These are phyloP conservation scores for Malassezia furfur DNA, from an alignment of 1,284 basidiomycete genomes.

Conservation along the genomic window DNA sequence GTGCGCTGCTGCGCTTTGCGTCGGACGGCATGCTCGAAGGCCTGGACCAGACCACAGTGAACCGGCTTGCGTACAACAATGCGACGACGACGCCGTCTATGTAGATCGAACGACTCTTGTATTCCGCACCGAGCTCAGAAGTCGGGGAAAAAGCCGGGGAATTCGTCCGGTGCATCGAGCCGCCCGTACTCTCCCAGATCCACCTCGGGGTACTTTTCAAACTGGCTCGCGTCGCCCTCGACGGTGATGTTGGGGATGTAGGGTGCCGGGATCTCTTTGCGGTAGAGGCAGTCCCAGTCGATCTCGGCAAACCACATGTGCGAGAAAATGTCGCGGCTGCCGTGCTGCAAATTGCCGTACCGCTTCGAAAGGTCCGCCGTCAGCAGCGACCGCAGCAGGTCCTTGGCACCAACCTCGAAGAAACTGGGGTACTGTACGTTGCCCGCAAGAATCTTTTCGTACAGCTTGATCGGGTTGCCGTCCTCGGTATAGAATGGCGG, in stretches of 20 bases:
- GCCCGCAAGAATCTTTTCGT: constrained; percentile 84
- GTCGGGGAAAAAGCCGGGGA: constrained; percentile 40
- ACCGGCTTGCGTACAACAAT: constrained; percentile 47
- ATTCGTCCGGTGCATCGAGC: constrained; percentile 31
- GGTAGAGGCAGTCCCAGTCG: constrained; percentile 76
- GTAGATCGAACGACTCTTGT: not conserved
- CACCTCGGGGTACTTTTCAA: constrained; percentile 42
- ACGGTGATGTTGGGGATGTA: constrained; percentile 62
- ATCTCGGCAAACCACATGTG: constrained; percentile 97
- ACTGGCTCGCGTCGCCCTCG: constrained; percentile 49
- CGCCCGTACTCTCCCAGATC: constrained; percentile 39
- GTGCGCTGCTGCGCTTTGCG: constrained; percentile 60
- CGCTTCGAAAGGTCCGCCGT: constrained; percentile 81
- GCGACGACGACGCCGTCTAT: constrained; percentile 22
- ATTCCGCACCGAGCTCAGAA: constrained; percentile 19
- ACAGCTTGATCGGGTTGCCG: constrained; percentile 64
- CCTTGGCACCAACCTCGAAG: constrained; percentile 70
- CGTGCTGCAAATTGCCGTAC: constrained; percentile 81
- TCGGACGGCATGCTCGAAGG: constrained; percentile 54
- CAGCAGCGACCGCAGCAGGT: constrained; percentile 80
- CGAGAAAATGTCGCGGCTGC: constrained; percentile 87
- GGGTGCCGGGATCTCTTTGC: constrained; percentile 86
- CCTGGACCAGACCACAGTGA: constrained; percentile 38
- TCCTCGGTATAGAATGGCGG: constrained; percentile 51
- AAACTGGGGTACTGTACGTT: constrained; percentile 79